Evolutionary conservation across 805 yeast species (phyloP).

Genomic region (Jamesozyma lodderae): DNA sequence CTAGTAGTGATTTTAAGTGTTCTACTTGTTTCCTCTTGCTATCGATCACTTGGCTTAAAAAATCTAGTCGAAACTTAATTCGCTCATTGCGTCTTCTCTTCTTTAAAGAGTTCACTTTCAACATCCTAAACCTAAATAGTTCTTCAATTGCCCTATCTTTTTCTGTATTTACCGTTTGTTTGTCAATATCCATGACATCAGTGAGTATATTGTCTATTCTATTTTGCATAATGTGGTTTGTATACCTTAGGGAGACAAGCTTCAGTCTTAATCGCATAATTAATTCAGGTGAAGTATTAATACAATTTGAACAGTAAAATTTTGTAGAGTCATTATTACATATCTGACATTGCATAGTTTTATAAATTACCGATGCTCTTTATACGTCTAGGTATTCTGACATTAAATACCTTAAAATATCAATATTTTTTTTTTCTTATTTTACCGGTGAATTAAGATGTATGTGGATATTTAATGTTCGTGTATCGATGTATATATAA

Average conservation of each 20-base stretch:
- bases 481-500: no score
- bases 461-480: no score
- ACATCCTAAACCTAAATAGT: background rate
- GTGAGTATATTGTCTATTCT: slow-evolving; percentile 16
- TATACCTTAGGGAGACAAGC: slow-evolving; percentile 10
- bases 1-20: slow-evolving; percentile 1
- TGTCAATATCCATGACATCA: no score
- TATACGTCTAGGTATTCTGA: no score
- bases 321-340: slow-evolving; percentile 14
- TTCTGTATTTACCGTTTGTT: no score
- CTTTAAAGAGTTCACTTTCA: background rate
- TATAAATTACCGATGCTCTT: no score
- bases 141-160: background rate
- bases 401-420: no score
- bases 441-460: no score
- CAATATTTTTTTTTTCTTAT: no score
- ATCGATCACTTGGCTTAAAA: background rate
- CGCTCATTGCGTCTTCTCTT: background rate
- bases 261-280: slow-evolving; percentile 14
- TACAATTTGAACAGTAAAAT: slow-evolving; percentile 23
- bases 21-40: background rate
- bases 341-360: slow-evolving; percentile 13
- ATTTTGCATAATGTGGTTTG: slow-evolving; percentile 8
- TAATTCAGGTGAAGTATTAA: slow-evolving; percentile 21
- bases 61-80: background rate